phyloP scores from a whole-genome alignment of 495 filamentous ascomycete species.

The Talaromyces thailandensis region DNA sequence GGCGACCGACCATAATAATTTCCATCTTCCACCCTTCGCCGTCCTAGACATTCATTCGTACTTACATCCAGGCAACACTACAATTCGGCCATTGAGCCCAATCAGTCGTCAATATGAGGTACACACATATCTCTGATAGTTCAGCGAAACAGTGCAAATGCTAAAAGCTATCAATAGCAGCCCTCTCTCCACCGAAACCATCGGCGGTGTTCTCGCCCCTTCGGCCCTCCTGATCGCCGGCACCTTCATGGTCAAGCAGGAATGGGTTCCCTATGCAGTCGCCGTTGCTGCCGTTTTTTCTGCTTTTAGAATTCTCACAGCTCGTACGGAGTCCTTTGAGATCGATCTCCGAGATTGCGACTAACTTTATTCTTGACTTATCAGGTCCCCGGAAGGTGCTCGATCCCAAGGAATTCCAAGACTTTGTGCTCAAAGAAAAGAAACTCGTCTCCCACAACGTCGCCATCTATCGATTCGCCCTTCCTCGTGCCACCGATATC shows the following conservation, averaged over 20 bases:
- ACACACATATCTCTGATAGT: too few species aligned
- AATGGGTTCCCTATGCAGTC: constrained; percentile 69
- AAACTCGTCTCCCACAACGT: constrained; percentile 94
- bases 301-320: constrained; percentile 50
- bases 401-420: constrained; percentile 78
- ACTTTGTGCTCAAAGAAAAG: constrained; percentile 85
- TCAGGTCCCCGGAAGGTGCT: constrained; percentile 70
- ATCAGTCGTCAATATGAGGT: constrained; percentile 6
- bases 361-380: constrained; percentile 8
- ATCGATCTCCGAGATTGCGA: background rate
- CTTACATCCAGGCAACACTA: background rate
- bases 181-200: constrained; percentile 39
- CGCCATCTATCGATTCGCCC: constrained; percentile 89
- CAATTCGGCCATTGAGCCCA: background rate
- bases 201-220: constrained; percentile 78
- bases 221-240: constrained; percentile 72
- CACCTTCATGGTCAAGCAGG: constrained; percentile 63
- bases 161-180: constrained; percentile 12
- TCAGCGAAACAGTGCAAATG: background rate
- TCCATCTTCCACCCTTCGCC: background rate
- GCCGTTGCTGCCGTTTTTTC: constrained; percentile 50
- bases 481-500: constrained; percentile 68
- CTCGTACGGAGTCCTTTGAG: background rate
- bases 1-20: background rate
- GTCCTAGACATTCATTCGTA: background rate